These are phyloP conservation scores for Neovahlkampfia damariscottae DNA, from an alignment of 78 protist genomes.

Conservation along the genomic window DNA sequence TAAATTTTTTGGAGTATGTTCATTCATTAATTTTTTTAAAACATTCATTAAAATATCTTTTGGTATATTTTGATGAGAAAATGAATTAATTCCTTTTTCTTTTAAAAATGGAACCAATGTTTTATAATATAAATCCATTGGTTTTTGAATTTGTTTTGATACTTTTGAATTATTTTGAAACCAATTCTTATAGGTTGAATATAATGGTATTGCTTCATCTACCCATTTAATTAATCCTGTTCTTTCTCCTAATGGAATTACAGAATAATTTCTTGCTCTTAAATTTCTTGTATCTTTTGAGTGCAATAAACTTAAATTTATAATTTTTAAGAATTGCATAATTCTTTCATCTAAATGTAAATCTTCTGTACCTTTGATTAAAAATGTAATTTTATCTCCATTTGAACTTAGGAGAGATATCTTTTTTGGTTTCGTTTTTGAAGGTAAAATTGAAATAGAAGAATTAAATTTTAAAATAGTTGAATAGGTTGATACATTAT, in stretches of 20 bases:
- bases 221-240: conserved; percentile 86
- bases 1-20: conserved; percentile 51
- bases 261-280: conserved; percentile 56
- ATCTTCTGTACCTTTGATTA: conserved; percentile 80
- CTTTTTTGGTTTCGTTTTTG: conserved; percentile 79
- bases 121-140: conserved; percentile 9
- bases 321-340: conserved; percentile 62
- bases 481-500: neutral
- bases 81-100: conserved; percentile 25
- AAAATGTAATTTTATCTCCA: conserved; percentile 44
- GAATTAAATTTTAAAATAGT: neutral
- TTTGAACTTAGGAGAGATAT: conserved; percentile 50
- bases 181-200: conserved; percentile 40
- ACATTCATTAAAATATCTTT: conserved; percentile 32
- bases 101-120: conserved; percentile 42
- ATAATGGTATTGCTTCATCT: conserved; percentile 53
- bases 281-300: conserved; percentile 6
- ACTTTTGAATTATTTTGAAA: conserved; percentile 1
- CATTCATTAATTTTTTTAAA: conserved; percentile 18
- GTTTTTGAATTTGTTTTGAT: neutral
- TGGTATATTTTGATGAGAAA: conserved; percentile 53
- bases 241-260: conserved; percentile 56
- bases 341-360: conserved; percentile 74
- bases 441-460: conserved; percentile 37
- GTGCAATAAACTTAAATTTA: conserved; percentile 50